A percentile compares a stretch with the other conserved stretches of the same genome.
phyloP scores from a whole-genome alignment of 139 green algal genomes.

The Chlorella sp. region DNA sequence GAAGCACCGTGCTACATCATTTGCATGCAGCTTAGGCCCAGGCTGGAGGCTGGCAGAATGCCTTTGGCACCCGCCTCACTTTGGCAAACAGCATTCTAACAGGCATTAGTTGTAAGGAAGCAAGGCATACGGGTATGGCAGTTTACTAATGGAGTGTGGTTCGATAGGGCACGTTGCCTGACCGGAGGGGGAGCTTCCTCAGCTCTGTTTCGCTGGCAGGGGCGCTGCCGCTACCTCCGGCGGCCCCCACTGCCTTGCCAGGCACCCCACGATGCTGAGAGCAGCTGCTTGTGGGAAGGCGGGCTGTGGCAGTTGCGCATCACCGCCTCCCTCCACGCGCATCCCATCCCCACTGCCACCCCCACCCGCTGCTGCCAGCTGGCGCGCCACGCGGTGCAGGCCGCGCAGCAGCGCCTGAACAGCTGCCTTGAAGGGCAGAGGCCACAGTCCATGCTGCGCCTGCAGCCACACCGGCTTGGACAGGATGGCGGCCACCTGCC shows the following conservation, averaged over 20 bases:
- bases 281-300: neutral
- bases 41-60: too few relatives aligned
- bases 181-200: neutral
- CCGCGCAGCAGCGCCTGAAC: neutral
- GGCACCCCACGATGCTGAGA: neutral
- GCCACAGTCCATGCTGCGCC: constrained; percentile 9
- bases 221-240: too few relatives aligned
- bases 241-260: neutral
- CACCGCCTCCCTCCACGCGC: too few relatives aligned
- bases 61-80: too few relatives aligned
- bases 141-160: too few relatives aligned
- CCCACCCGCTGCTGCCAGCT: neutral
- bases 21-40: too few relatives aligned
- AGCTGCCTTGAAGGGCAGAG: neutral
- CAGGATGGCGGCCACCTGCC: neutral
- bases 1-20: too few relatives aligned
- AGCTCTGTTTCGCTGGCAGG: neutral
- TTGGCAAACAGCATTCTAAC: too few relatives aligned
- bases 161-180: neutral
- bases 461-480: neutral
- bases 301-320: neutral
- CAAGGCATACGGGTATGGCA: too few relatives aligned
- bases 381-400: neutral
- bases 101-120: too few relatives aligned
- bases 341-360: too few relatives aligned